Conservation (phyloP, 352 stramenopile species). For the Phytophthora ramorum region DNA sequence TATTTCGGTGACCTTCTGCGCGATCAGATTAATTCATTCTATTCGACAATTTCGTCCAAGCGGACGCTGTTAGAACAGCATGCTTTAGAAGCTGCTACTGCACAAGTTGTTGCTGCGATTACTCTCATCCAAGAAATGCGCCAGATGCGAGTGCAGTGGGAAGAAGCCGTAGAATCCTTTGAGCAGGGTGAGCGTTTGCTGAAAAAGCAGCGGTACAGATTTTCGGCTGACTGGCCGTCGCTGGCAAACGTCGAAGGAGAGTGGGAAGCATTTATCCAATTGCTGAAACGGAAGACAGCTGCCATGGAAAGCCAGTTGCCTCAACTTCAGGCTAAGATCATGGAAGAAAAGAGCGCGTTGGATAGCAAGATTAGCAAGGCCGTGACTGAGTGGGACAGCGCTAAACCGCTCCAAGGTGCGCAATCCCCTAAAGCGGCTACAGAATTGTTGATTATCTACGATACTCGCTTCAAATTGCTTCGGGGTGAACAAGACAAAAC, state of each 20-base stretch:
- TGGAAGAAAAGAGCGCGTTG: constrained; percentile 94
- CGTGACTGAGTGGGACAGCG: constrained; percentile 81
- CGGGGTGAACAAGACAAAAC: constrained; percentile 96
- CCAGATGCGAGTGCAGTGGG: constrained; percentile 71
- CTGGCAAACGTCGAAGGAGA: constrained; percentile 96
- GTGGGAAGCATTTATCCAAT: constrained; percentile 94
- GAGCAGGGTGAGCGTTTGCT: constrained; percentile 95
- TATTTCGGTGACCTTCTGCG: constrained; percentile 96
- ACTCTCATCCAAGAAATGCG: constrained; percentile 92
- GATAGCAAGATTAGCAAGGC: constrained; percentile 83
- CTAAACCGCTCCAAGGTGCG: constrained; percentile 80
- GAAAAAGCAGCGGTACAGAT: constrained; percentile 96
- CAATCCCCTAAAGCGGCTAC: constrained; percentile 77
- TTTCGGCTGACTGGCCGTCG: constrained; percentile 97
- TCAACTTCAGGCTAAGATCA: constrained; percentile 97
- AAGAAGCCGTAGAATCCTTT: constrained; percentile 90
- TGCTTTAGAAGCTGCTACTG: constrained; percentile 95
- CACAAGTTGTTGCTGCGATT: constrained; percentile 95
- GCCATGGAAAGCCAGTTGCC: constrained; percentile 98
- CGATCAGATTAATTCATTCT: constrained; percentile 93
- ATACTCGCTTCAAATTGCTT: constrained; percentile 86
- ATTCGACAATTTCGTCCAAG: constrained; percentile 85
- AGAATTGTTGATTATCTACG: constrained; percentile 85
- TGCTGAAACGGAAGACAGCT: constrained; percentile 88
- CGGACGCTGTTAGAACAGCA: constrained; percentile 93